phyloP scores from a whole-genome alignment of 352 stramenopile genomes.

The Detonula confervacea region DNA sequence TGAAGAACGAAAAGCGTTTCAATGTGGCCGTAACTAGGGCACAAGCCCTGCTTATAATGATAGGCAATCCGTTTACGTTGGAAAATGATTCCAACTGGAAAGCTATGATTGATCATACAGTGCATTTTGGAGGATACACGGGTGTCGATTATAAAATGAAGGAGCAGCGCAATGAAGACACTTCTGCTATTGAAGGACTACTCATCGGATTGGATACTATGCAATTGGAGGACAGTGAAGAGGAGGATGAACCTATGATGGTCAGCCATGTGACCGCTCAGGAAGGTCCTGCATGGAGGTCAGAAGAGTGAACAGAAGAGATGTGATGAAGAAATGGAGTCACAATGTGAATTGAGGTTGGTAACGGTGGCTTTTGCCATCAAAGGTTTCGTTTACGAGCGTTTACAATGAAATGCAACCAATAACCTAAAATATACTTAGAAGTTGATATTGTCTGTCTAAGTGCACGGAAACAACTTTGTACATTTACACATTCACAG shows the following conservation, averaged over 20 bases:
- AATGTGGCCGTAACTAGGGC: conserved; percentile 87
- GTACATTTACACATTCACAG: no score
- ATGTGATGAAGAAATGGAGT: background rate
- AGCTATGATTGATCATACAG: conserved; percentile 35
- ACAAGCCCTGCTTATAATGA: conserved; percentile 83
- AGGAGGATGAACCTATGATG: conserved; percentile 16
- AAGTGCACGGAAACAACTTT: no score
- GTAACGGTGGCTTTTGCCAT: no score
- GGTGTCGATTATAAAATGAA: conserved; percentile 30
- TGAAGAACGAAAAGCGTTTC: conserved; percentile 83
- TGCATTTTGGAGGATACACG: conserved; percentile 40
- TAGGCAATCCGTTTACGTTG: conserved; percentile 84
- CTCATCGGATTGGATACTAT: conserved; percentile 14
- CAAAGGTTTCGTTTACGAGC: no score
- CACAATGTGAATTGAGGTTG: no score
- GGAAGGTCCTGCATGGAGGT: conserved; percentile 46
- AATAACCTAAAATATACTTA: no score
- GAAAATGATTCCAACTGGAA: conserved; percentile 57
- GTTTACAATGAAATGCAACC: no score
- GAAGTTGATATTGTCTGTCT: no score
- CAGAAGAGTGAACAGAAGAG: conserved; percentile 29
- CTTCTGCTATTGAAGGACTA: conserved; percentile 12
- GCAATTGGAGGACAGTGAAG: conserved; percentile 6
- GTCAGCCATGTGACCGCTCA: conserved; percentile 39
- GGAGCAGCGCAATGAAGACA: conserved; percentile 20